Evolutionary conservation across 2,329 filamentous ascomycete genomes (phyloP), one percentile per base, ranked within the genome.

Genomic region (Myriosclerotinia curreyana): DNA sequence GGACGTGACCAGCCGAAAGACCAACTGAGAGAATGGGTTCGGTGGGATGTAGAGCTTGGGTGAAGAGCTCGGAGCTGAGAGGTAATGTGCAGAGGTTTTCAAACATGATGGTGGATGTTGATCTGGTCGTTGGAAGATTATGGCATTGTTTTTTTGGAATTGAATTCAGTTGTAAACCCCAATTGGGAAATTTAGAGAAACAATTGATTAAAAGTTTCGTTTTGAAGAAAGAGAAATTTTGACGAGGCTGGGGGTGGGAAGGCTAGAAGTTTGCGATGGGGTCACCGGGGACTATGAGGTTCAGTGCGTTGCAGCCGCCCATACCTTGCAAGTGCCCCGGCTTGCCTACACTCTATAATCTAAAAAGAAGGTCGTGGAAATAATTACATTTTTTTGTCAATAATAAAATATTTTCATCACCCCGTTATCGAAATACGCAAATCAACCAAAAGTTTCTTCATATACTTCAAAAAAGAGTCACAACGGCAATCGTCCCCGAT

Each of bases 81-180:
- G 93, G 92, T 53, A 98, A 85, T 34, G 90, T 92, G 81, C 94
- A 97, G 69, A 96, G 84, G 69, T 92, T 96, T 77, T 97, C 92
- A 46, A 74, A 74, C 71, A 74, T 74, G 42, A 3, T 64, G 12
- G 3, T 60, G 17, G 31, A 49, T 46, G 20, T 22, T 25, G 17
- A 9, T 56, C 6, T 48, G 48, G 6, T 42, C 31, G 2, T 5
- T 38, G 28, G 28, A 36, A 15, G 15, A 46, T 36, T 46, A 54
- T 62, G 20, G n/a, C 60, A 62, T 62, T 20, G 38, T 54, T 53
- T 9, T 2, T 36, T 25, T 31, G 38, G 28, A 31, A 53, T 22
- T 31, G 38, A 0, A 42, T n/a, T 2, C 3, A 56, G 28, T 44
- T 25, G n/a, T 52, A 3, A 15, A 28, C n/a, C 20, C 36, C 36